These are phyloP conservation scores for Cladosporium cucumerinum DNA, from an alignment of 2,329 filamentous ascomycete genomes.

Conservation along the genomic window DNA sequence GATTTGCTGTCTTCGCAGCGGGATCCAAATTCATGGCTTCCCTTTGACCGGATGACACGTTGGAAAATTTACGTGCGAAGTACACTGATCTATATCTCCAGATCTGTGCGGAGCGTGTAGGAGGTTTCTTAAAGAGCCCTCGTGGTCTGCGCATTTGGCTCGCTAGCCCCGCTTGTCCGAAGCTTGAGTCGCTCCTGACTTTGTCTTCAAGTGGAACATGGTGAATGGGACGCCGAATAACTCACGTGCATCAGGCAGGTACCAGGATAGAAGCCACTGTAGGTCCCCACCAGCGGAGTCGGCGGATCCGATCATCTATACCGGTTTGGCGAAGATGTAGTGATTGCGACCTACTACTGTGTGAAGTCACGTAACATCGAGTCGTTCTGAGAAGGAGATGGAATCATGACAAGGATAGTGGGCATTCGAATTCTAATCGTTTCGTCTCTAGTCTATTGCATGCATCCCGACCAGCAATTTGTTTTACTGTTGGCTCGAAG, in stretches of 20 bases:
- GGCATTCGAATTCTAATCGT: not conserved
- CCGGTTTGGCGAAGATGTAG: not conserved
- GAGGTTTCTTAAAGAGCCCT: not conserved
- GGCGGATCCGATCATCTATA: not conserved
- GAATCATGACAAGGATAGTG: not conserved
- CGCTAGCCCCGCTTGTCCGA: not conserved
- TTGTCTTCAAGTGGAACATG: not conserved
- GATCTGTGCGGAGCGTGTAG: not conserved
- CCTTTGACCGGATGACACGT: not conserved
- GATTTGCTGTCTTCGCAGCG: not conserved
- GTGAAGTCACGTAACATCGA: not conserved
- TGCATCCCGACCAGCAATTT: not conserved
- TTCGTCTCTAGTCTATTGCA: not conserved
- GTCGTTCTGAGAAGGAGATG: not conserved
- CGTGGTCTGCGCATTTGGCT: not conserved
- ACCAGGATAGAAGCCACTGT: not conserved
- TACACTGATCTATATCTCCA: not conserved
- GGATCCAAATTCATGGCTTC: not conserved
- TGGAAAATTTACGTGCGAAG: not conserved
- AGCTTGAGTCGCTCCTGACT: not conserved
- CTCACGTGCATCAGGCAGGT: not conserved
- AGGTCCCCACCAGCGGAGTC: not conserved
- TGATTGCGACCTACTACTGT: not conserved
- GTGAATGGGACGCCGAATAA: not conserved
- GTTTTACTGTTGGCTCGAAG: not conserved